Percentiles rank a stretch among this genome's conserved stretches.
phyloP scores from a whole-genome alignment of 1,284 basidiomycete genomes.

The Sporisorium scitamineum region DNA sequence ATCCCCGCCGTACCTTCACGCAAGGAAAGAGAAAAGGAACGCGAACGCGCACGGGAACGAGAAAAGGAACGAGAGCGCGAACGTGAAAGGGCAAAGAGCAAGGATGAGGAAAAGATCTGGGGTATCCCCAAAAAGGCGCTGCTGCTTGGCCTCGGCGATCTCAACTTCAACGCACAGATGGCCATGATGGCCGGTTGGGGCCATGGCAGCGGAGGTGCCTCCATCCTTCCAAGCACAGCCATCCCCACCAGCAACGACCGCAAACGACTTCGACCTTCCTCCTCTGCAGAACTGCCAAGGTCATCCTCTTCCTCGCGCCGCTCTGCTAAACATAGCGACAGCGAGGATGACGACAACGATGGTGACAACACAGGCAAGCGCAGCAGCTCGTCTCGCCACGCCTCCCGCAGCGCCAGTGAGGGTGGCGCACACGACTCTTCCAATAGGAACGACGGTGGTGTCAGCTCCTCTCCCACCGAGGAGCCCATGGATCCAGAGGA shows the following conservation, averaged over 20 bases:
- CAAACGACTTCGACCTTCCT: slow-evolving; percentile 28
- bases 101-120: slow-evolving; percentile 60
- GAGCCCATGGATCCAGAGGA: slow-evolving; percentile 65
- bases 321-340: slow-evolving; percentile 18
- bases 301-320: slow-evolving; percentile 20
- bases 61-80: slow-evolving; percentile 49
- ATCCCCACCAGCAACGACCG: slow-evolving; percentile 19
- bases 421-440: neutral
- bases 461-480: slow-evolving; percentile 24
- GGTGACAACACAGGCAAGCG: neutral
- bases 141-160: slow-evolving; percentile 57
- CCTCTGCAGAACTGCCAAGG: slow-evolving; percentile 15
- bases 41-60: slow-evolving; percentile 44
- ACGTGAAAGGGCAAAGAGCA: slow-evolving; percentile 39
- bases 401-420: slow-evolving; percentile 8
- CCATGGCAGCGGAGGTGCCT: slow-evolving; percentile 53
- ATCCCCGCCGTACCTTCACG: slow-evolving; percentile 51
- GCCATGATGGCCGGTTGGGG: slow-evolving; percentile 64
- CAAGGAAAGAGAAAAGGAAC: slow-evolving; percentile 50
- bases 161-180: slow-evolving; percentile 65
- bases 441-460: slow-evolving; percentile 7
- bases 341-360: slow-evolving; percentile 3
- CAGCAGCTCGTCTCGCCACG: neutral
- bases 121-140: slow-evolving; percentile 65
- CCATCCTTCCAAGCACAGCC: slow-evolving; percentile 30